Percentiles rank a stretch among this genome's conserved stretches.
These are phyloP conservation scores for Boletus barrowsii DNA, from an alignment of 768 basidiomycete genomes.

Conservation along the genomic window DNA sequence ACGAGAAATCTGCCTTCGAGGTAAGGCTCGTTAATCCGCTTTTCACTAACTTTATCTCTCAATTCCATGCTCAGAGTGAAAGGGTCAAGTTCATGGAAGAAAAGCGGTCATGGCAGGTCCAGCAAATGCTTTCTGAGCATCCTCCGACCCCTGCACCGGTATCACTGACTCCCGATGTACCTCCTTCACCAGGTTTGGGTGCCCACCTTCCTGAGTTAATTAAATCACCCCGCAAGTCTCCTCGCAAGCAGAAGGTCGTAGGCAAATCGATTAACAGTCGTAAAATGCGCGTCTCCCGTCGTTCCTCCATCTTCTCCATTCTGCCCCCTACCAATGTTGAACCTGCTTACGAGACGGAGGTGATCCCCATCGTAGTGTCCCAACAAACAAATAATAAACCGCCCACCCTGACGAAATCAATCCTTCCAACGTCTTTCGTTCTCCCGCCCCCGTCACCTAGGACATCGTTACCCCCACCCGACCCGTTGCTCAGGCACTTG, in stretches of 20 bases:
- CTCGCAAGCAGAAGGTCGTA: constrained; percentile 43
- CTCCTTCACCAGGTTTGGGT: constrained; percentile 21
- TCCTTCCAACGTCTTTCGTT: constrained; percentile 69
- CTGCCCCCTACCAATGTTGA: constrained; percentile 34
- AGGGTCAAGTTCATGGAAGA: constrained; percentile 61
- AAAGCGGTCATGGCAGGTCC: constrained; percentile 69
- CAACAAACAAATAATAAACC: constrained; percentile 19
- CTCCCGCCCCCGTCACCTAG: constrained; percentile 77
- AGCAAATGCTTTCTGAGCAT: constrained; percentile 57
- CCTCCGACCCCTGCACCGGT: constrained; percentile 38
- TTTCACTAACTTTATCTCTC: neutral
- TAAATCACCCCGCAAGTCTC: constrained; percentile 44
- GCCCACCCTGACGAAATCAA: constrained; percentile 37
- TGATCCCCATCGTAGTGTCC: constrained; percentile 35
- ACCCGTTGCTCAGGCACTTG: constrained; percentile 34
- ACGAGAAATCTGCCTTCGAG: constrained; percentile 65
- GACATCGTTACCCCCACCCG: constrained; percentile 50
- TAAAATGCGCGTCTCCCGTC: constrained; percentile 46
- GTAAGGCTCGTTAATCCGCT: constrained; percentile 35
- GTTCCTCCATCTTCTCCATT: constrained; percentile 41
- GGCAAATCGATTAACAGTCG: constrained; percentile 45
- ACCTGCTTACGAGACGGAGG: constrained; percentile 53
- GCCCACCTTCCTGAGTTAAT: constrained; percentile 29
- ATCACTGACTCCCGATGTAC: constrained; percentile 20
- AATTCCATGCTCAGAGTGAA: constrained; percentile 47